phyloP scores from a whole-genome alignment of 768 basidiomycete species.

The Hygrophorus pudorinus region DNA sequence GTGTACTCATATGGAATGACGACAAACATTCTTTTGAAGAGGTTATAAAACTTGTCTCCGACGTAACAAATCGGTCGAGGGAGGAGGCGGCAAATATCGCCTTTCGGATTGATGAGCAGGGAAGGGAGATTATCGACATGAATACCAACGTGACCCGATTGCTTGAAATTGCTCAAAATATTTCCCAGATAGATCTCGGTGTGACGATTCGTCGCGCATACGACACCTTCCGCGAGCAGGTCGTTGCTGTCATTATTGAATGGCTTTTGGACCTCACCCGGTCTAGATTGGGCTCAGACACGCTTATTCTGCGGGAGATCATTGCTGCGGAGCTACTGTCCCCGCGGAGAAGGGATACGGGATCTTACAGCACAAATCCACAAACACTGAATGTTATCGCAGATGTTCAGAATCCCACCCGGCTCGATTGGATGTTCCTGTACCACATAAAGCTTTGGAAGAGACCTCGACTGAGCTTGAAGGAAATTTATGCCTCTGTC shows the following conservation, averaged over 20 bases:
- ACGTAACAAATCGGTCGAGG: constrained; percentile 38
- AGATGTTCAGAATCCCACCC: constrained; percentile 41
- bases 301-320: constrained; percentile 58
- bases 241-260: constrained; percentile 74
- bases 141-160: constrained; percentile 42
- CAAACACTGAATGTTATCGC: constrained; percentile 27
- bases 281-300: constrained; percentile 57
- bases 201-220: constrained; percentile 82
- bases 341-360: constrained; percentile 44
- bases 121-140: constrained; percentile 79
- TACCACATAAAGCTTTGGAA: constrained; percentile 86
- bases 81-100: constrained; percentile 51
- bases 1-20: constrained; percentile 89
- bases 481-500: constrained; percentile 73
- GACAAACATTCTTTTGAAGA: constrained; percentile 94
- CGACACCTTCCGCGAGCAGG: constrained; percentile 84
- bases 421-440: constrained; percentile 68
- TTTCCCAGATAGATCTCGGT: constrained; percentile 83
- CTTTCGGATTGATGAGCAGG: constrained; percentile 62
- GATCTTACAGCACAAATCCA: constrained; percentile 27
- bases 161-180: constrained; percentile 68
- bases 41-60: constrained; percentile 63
- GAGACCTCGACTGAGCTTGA: constrained; percentile 66
- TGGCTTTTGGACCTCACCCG: constrained; percentile 78
- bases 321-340: constrained; percentile 61